These are phyloP conservation scores for Roridomyces roridus DNA, from an alignment of 768 basidiomycete genomes.

Conservation along the genomic window DNA sequence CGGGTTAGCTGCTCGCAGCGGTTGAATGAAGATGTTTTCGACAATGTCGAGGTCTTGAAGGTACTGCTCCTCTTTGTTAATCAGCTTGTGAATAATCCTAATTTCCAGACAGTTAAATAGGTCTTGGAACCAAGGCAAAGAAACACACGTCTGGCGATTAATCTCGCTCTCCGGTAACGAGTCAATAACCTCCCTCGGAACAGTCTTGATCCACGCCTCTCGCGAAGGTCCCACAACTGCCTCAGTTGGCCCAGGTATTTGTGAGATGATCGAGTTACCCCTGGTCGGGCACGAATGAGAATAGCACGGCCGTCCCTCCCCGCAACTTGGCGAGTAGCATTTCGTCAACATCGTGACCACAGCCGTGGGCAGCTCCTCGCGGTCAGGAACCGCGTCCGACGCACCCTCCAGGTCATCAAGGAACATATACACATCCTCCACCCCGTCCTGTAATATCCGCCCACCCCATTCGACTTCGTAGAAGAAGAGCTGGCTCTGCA, in stretches of 20 bases:
- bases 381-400: slow-evolving; percentile 64
- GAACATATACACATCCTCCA: slow-evolving; percentile 95
- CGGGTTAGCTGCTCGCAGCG: slow-evolving; percentile 52
- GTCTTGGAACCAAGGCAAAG: background rate
- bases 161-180: slow-evolving; percentile 80
- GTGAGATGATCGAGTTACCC: slow-evolving; percentile 47
- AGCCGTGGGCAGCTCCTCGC: slow-evolving; percentile 81
- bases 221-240: slow-evolving; percentile 35
- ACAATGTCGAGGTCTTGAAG: slow-evolving; percentile 85
- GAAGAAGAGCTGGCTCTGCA: slow-evolving; percentile 94
- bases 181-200: slow-evolving; percentile 44
- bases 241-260: slow-evolving; percentile 37
- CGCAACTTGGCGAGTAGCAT: slow-evolving; percentile 90
- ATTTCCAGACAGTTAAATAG: too few relatives aligned
- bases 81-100: slow-evolving; percentile 84
- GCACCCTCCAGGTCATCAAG: slow-evolving; percentile 78
- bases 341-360: slow-evolving; percentile 89
- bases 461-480: slow-evolving; percentile 97
- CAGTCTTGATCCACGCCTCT: slow-evolving; percentile 54
- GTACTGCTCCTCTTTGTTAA: slow-evolving; percentile 89
- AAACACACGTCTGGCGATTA: slow-evolving; percentile 73
- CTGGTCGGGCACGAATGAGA: slow-evolving; percentile 80
- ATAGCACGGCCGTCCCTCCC: slow-evolving; percentile 82
- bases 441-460: slow-evolving; percentile 79
- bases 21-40: slow-evolving; percentile 67